Evolutionary conservation across 2,329 filamentous ascomycete genomes (phyloP), one percentile per base, ranked within the genome.

Genomic region (Penicillium occitanis): DNA sequence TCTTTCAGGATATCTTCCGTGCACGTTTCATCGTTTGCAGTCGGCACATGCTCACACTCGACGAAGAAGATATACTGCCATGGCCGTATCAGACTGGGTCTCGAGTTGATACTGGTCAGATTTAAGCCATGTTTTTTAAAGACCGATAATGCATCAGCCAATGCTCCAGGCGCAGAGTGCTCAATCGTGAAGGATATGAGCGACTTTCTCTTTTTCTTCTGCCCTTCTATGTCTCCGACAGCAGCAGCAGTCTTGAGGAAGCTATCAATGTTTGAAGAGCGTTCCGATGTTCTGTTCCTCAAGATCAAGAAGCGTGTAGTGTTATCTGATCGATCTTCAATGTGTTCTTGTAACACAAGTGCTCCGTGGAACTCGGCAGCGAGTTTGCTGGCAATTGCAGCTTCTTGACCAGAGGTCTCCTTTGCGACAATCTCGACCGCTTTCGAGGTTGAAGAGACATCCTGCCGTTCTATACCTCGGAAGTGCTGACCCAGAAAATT

Each of bases 21-120:
- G 35, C 75, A 75, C 11, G 71, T 70, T 25, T 75, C 73, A 63
- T 73, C 73, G 60, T 74, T 70, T 25, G 67, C 68, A 11, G 71
- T 72, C 6, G 70, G 90, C 8, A 63, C 61, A 48, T 66, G 65
- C 75, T 90, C 86, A 72, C 96, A 93, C 82, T 98, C 94, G 35
- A 97, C 89, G 75, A 98, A 93, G 80, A 98, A 97, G 44, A 97
- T 86, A 79, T 98, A 98, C 76, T 96, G 89, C 87, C 96, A 98
- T 22, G 90, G 87, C 70, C 82, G 80, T 46, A 85, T 82, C 65
- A 91, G 85, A 72, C 91, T 93, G 5, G 94, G 94, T 69, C 94
- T 81, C 70, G 91, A 93, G 75, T 93, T 93, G 77, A 98, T 96
- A 76, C 90, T 94, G 35, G 93, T 97, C 70, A 98, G 81, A 75